Evolutionary conservation across 139 green algal species (phyloP).

Genomic region (Chlorella sp.): DNA sequence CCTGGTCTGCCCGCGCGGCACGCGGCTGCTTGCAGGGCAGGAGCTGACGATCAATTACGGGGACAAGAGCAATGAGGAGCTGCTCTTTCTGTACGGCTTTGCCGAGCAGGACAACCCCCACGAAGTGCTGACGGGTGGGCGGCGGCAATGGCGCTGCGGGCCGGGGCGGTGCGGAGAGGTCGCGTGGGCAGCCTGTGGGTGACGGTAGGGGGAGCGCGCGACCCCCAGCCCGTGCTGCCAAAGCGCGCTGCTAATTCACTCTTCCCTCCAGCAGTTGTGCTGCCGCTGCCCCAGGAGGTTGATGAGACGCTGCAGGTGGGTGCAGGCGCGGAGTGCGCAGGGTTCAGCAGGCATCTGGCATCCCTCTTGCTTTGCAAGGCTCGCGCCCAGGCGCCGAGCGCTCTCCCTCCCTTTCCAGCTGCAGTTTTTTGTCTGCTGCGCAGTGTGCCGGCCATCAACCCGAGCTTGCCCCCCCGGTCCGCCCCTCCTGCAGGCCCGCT

Average conservation of each 20-base stretch:
- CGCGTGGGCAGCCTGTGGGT: too few species aligned
- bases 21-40: constrained; percentile 28
- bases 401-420: background rate
- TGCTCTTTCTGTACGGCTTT: constrained; percentile 88
- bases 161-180: too few species aligned
- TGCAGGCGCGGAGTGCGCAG: too few species aligned
- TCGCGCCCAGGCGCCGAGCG: too few species aligned
- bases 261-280: too few species aligned
- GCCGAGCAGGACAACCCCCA: constrained; percentile 57
- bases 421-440: constrained; percentile 7
- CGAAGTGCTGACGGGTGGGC: constrained; percentile 80
- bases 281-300: constrained; percentile 54
- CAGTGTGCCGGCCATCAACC: constrained; percentile 23
- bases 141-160: too few species aligned
- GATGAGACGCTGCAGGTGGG: constrained; percentile 51
- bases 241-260: too few species aligned
- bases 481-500: constrained; percentile 16
- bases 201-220: too few species aligned
- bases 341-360: too few species aligned
- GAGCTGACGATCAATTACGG: constrained; percentile 70
- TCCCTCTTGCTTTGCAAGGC: too few species aligned
- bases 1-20: constrained; percentile 35
- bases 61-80: constrained; percentile 78
- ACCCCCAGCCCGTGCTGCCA: too few species aligned
- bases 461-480: constrained; percentile 45